phyloP scores from a whole-genome alignment of 2,329 filamentous ascomycete species.

The Colletotrichum coccodes region DNA sequence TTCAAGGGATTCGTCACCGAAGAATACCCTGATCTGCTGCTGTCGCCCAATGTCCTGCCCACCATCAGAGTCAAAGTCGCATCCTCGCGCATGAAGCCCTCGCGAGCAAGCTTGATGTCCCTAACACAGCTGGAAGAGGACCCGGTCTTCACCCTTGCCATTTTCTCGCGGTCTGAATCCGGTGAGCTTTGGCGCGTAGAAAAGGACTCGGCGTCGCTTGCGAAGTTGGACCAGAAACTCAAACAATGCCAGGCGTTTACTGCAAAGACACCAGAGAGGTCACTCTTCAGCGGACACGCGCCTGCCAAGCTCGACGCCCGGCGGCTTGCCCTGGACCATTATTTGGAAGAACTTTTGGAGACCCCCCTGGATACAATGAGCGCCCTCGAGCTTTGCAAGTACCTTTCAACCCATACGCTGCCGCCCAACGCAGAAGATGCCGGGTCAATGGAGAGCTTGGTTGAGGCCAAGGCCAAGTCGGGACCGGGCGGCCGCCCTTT shows the following conservation, averaged over 20 bases:
- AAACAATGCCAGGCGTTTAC: slow-evolving; percentile 79
- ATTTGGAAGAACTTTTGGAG: slow-evolving; percentile 87
- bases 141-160: slow-evolving; percentile 89
- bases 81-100: slow-evolving; percentile 94
- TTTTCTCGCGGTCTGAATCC: slow-evolving; percentile 80
- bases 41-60: slow-evolving; percentile 89
- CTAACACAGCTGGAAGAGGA: slow-evolving; percentile 87
- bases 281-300: slow-evolving; percentile 90
- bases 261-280: slow-evolving; percentile 83
- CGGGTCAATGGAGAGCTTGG: slow-evolving; percentile 40
- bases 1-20: slow-evolving; percentile 85
- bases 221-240: slow-evolving; percentile 83
- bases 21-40: slow-evolving; percentile 84
- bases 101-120: slow-evolving; percentile 84
- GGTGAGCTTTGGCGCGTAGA: slow-evolving; percentile 93
- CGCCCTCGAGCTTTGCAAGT: slow-evolving; percentile 85
- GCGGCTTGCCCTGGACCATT: slow-evolving; percentile 81
- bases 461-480: slow-evolving; percentile 51
- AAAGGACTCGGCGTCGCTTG: slow-evolving; percentile 85
- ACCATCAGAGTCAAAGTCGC: slow-evolving; percentile 88
- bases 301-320: slow-evolving; percentile 93
- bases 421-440: slow-evolving; percentile 70
- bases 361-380: slow-evolving; percentile 81
- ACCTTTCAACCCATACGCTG: slow-evolving; percentile 77
- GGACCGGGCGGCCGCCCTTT: slow-evolving; percentile 74